These are phyloP conservation scores for Alternaria incomplexa DNA, from an alignment of 2,329 filamentous ascomycete genomes.

Conservation along the genomic window DNA sequence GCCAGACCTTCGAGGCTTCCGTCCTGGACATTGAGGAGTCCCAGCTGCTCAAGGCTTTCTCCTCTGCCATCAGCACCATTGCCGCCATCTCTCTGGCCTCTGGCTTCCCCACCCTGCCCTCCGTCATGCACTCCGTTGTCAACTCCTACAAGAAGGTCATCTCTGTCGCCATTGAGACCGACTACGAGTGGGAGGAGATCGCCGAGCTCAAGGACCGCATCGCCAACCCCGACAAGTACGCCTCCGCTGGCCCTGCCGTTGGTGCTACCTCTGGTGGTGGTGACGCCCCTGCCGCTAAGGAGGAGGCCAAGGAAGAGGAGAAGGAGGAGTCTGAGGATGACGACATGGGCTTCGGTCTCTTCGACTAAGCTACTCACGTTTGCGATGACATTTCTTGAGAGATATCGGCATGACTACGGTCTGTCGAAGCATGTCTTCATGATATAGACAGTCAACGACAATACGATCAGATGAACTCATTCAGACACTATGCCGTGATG, in stretches of 20 bases:
- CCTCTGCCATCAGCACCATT: constrained; percentile 82
- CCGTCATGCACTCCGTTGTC: constrained; percentile 93
- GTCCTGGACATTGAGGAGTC: constrained; percentile 95
- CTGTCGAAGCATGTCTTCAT: constrained; percentile 34
- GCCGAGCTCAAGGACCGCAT: constrained; percentile 99
- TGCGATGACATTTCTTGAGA: constrained; percentile 27
- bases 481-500: constrained; percentile 30
- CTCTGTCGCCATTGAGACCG: constrained; percentile 86
- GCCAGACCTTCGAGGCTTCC: constrained; percentile 84
- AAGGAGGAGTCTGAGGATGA: constrained; percentile 64
- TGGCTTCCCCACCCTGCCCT: constrained; percentile 95
- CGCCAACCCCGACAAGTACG: constrained; percentile 97
- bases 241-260: constrained; percentile 74
- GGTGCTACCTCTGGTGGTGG: constrained; percentile 61
- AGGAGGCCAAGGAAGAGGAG: constrained; percentile 62
- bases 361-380: constrained; percentile 53
- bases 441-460: constrained; percentile 42
- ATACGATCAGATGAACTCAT: constrained; percentile 42
- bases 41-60: constrained; percentile 86
- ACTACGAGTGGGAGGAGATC: constrained; percentile 94
- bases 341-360: constrained; percentile 62
- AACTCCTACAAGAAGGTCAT: constrained; percentile 98
- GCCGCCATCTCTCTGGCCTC: constrained; percentile 88
- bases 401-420: constrained; percentile 23
- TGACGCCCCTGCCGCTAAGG: constrained; percentile 51